Percentiles rank a stretch among this genome's conserved stretches.
These are phyloP conservation scores for Lithospermum erythrorhizon DNA, from an alignment of 257 asterid genomes.

Conservation along the genomic window DNA sequence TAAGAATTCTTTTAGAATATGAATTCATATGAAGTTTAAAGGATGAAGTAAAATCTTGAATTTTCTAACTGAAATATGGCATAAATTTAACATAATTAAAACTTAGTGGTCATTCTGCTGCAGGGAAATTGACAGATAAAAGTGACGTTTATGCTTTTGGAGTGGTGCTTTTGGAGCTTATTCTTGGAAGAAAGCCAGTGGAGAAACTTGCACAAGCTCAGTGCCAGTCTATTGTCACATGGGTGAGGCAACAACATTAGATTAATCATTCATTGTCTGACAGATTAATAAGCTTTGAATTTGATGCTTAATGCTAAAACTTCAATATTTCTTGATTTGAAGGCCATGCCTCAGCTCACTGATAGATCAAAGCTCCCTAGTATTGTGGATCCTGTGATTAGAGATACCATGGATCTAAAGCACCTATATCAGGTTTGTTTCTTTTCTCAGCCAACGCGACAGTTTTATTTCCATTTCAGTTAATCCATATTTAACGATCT, in stretches of 20 bases:
- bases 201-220: conserved; percentile 49
- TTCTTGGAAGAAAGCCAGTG: conserved; percentile 55
- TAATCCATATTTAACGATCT: too few species aligned
- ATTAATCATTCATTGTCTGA: conserved; percentile 5
- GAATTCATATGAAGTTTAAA: neutral
- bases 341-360: conserved; percentile 87
- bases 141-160: conserved; percentile 81
- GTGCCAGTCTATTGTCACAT: conserved; percentile 59
- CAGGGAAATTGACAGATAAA: conserved; percentile 62
- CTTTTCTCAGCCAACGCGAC: too few species aligned
- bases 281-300: neutral
- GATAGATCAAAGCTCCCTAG: conserved; percentile 58
- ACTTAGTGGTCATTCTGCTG: neutral
- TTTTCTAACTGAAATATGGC: neutral
- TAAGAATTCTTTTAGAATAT: neutral
- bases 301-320: conserved; percentile 1
- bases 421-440: conserved; percentile 52
- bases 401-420: conserved; percentile 47
- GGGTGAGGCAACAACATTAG: conserved; percentile 32
- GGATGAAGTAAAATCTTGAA: neutral
- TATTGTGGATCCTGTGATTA: conserved; percentile 59
- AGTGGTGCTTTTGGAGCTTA: conserved; percentile 66
- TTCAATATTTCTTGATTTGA: conserved; percentile 12
- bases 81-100: too few species aligned
- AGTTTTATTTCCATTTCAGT: too few species aligned